Evolutionary conservation across 257 asterid genomes (phyloP), one percentile per base, ranked within the genome.

Genomic region (Solanum neorickii): DNA sequence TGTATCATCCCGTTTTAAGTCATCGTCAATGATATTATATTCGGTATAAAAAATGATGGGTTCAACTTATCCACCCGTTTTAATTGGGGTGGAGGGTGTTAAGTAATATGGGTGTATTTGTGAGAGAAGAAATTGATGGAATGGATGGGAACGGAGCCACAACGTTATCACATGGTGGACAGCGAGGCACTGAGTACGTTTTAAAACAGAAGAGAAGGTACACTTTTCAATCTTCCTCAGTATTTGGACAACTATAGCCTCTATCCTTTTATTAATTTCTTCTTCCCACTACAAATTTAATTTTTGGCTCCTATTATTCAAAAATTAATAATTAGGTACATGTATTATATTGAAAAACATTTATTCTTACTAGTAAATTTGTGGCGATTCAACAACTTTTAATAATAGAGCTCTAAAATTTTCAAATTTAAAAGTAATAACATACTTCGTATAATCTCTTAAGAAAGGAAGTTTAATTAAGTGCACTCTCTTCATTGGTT

Each of bases 111-210:
- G 85, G 11, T 47, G 85, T 80, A 47, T 47, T 47, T 80, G 85
- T 82, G 25, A 77, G 78, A 33, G 44, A 46, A 70, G 27, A 69
- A 84, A 86, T 42, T 29, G 86, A 47, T 90, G 73, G 91, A 88
- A 86, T 83, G 91, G 83, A 87, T 77, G 86, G 86, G 83, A 87
- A 52, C 27, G 90, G 88, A 88, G 74, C 90, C 89, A 85, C 89
- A 90, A 87, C 88, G 88, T 59, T 66, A 87, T 92, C 98, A 94
- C 96, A 93, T 95, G 98, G 77, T 91, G 86, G 94, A 95, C 98
- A 95, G 98, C 94, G 83, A 87, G 92, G 95, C 94, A 85, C 83
- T 37, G 89, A 29, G 92, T 87, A 89, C 90, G 83, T 77, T 88
- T 89, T 88, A 82, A 78, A 87, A 88, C 89, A 88, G 69, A 93